Base-by-base conservation (phyloP, 768 basidiomycete genomes). In the Lanmaoa pseudosensibilis region DNA sequence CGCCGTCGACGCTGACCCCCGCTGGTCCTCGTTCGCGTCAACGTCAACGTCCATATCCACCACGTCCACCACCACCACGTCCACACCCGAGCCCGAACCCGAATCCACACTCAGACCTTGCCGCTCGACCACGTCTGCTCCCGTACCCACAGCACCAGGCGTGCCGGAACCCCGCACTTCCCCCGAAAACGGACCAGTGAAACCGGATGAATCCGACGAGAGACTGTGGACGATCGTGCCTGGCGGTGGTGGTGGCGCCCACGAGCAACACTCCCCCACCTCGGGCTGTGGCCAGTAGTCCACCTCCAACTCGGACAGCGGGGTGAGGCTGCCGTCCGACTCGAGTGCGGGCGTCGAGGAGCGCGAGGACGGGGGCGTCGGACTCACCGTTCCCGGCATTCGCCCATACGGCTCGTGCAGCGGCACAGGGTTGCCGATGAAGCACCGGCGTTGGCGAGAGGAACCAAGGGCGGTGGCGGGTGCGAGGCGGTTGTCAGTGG, bases 211-310 rank as follows among this genome's bases (percentile, higher is more conserved):
- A 21, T 21, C 19, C 32, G 13, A 19, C 16, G n/a, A 8, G 8
- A 5, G 16, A 25, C 9, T 9, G 4, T 11, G 10, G 2, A 25
- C 44, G 49, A n/a, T 8, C 19, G 33, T 4, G 15, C 46, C 52
- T 0, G 46, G 50, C 15, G 66, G 59, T 12, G 32, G 41, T 1
- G 46, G 49, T 5, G 67, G 61, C 27, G 36, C 62, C 71, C 70
- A 71, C 54, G 57, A 52, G 34, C 69, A 71, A 36, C 39, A 62
- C 46, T 73, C 71, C 4, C 71, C 70, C 12, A 73, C 66, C n/a
- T 53, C 71, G 0, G 70, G 70, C 49, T 71, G 70, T 2, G 70
- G 70, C 70, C 70, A 71, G n/a, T 53, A 16, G 5, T 48, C 61
- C 32, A 13, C 55, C 43, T 56, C 63, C 21, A 46, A 2, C 27